These are phyloP conservation scores for Sutorius australiensis DNA, from an alignment of 768 basidiomycete species.

Conservation along the genomic window DNA sequence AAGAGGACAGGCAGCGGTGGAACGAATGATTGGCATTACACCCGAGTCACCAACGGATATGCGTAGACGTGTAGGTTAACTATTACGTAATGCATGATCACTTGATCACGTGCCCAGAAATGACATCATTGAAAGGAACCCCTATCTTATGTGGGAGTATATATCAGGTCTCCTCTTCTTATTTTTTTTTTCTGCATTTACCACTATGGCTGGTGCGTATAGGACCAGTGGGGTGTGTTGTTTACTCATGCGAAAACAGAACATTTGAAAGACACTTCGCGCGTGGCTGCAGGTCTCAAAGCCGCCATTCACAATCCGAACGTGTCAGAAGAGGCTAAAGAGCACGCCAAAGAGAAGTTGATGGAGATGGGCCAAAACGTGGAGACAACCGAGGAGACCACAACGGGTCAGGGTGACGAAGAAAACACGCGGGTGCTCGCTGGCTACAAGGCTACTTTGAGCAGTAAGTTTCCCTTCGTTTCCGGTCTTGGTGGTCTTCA, in stretches of 20 bases:
- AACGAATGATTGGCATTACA: conserved; percentile 57
- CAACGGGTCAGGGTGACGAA: neutral
- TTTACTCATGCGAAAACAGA: conserved; percentile 10
- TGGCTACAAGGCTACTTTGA: conserved; percentile 50
- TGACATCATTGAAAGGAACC: conserved; percentile 14
- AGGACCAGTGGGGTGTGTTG: rapidly evolving
- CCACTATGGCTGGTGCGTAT: conserved; percentile 16
- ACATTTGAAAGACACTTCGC: conserved; percentile 38
- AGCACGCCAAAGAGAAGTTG: conserved; percentile 44
- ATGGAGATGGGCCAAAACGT: conserved; percentile 34
- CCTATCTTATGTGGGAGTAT: conserved; percentile 8
- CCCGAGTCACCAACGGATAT: conserved; percentile 24
- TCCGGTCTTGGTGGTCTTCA: neutral
- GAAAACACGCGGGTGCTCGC: conserved; percentile 31
- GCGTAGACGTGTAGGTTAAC: conserved; percentile 26
- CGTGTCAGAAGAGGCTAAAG: conserved; percentile 53
- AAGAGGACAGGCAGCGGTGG: conserved; percentile 44
- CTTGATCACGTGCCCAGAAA: conserved; percentile 12
- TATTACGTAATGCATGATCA: conserved; percentile 1
- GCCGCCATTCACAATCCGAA: conserved; percentile 57
- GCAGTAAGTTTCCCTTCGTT: conserved; percentile 28
- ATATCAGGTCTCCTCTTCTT: neutral
- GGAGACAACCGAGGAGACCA: neutral
- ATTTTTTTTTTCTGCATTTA: neutral
- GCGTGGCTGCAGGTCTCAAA: conserved; percentile 55